Percentiles rank a stretch among this genome's conserved stretches.
These are phyloP conservation scores for Schizonepeta tenuifolia DNA, from an alignment of 257 asterid genomes.

Conservation along the genomic window DNA sequence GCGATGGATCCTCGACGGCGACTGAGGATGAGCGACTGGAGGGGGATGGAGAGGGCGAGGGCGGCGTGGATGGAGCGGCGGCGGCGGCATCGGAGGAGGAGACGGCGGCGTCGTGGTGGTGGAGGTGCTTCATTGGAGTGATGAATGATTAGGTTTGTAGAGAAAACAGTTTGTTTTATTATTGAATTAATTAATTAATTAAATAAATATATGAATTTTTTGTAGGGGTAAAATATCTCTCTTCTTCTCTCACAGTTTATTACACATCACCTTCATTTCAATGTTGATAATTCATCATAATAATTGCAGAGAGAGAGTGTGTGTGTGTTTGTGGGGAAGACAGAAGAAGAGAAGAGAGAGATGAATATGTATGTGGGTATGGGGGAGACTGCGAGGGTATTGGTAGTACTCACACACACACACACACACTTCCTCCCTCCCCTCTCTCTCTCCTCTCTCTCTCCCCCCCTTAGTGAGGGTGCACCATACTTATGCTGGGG, in stretches of 20 bases:
- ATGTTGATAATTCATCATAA: background rate
- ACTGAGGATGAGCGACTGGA: constrained; percentile 47
- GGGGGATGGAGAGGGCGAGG: constrained; percentile 28
- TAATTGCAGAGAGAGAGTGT: background rate
- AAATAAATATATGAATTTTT: background rate
- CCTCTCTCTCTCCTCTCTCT: background rate
- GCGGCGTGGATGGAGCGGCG: constrained; percentile 27
- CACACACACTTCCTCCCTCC: background rate
- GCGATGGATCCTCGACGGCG: constrained; percentile 77
- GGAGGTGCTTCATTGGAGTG: constrained; percentile 62
- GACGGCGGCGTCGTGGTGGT: constrained; percentile 70
- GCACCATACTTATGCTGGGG: constrained; percentile 13
- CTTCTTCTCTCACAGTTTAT: background rate
- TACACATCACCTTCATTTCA: background rate
- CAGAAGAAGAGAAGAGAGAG: background rate
- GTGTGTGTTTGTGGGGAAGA: background rate
- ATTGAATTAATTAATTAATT: background rate
- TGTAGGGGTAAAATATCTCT: background rate
- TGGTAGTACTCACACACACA: background rate
- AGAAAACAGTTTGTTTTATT: background rate
- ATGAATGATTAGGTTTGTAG: constrained; percentile 38
- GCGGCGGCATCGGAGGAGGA: constrained; percentile 51
- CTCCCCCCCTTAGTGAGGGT: constrained; percentile 15
- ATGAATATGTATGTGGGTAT: background rate
- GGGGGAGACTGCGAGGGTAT: constrained; percentile 11